Evolutionary conservation across 768 basidiomycete genomes (phyloP).

Genomic region (Suillus discolor): DNA sequence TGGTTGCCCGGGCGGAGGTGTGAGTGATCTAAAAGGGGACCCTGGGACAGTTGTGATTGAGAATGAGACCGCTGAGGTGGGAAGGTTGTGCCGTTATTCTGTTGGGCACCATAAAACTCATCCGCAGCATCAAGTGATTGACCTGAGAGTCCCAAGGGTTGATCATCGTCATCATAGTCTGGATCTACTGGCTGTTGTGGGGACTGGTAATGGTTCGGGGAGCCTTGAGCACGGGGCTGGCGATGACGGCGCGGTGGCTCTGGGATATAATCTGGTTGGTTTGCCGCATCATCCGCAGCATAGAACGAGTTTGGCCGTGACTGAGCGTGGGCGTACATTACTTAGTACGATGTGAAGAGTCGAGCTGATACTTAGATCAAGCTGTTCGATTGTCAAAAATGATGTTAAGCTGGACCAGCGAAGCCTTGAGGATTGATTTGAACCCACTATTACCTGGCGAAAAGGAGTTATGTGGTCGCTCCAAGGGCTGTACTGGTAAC

Average conservation of each 20-base stretch:
- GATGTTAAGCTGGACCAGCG: not conserved
- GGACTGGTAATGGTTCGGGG: slow-evolving; percentile 16
- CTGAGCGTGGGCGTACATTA: slow-evolving; percentile 35
- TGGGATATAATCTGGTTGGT: slow-evolving; percentile 14
- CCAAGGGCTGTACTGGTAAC: slow-evolving; percentile 1
- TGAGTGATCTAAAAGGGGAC: slow-evolving; percentile 83
- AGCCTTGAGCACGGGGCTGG: slow-evolving; percentile 24
- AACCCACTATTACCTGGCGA: not conserved
- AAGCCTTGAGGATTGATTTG: not conserved
- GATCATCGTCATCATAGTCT: slow-evolving; percentile 43
- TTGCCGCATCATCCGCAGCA: slow-evolving; percentile 23
- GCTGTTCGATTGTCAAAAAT: slow-evolving; percentile 1
- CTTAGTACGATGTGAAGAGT: not conserved
- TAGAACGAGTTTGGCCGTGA: slow-evolving; percentile 40
- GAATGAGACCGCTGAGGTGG: slow-evolving; percentile 60
- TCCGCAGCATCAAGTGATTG: slow-evolving; percentile 41
- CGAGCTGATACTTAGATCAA: not conserved
- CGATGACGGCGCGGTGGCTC: slow-evolving; percentile 17
- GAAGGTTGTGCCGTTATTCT: slow-evolving; percentile 23
- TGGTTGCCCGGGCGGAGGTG: slow-evolving; percentile 92
- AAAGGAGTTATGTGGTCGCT: not conserved
- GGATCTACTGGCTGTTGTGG: slow-evolving; percentile 32
- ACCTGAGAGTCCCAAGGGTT: slow-evolving; percentile 33
- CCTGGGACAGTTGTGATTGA: slow-evolving; percentile 50
- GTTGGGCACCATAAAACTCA: slow-evolving; percentile 38